Percentiles rank a stretch among this genome's conserved stretches.
Evolutionary conservation across 148 eudicot genomes (phyloP).

Genomic region (Agrostemma githago): DNA sequence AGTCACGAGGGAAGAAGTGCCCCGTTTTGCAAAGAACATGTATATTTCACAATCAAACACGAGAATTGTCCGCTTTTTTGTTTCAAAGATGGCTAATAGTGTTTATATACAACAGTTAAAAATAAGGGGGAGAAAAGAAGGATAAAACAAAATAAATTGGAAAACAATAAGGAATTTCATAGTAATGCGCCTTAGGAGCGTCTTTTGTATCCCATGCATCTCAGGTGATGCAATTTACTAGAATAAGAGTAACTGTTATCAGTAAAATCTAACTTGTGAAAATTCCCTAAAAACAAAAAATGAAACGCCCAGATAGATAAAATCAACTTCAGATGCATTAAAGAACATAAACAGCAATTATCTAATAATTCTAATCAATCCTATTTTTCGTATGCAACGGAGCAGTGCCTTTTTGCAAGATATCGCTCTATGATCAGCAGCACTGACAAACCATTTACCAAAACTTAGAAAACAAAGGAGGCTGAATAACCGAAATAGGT

Average conservation of each 20-base stretch:
- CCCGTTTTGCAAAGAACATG: too few relatives aligned
- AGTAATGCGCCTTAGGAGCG: too few relatives aligned
- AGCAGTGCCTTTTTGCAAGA: neutral
- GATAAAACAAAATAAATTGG: too few relatives aligned
- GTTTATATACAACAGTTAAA: too few relatives aligned
- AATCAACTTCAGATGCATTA: slow-evolving; percentile 1
- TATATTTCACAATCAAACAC: too few relatives aligned
- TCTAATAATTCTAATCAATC: neutral
- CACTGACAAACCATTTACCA: neutral
- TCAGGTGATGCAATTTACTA: too few relatives aligned
- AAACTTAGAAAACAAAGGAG: neutral
- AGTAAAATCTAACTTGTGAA: neutral
- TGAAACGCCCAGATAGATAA: neutral
- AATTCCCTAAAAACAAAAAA: neutral
- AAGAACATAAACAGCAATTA: neutral
- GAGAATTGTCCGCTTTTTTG: too few relatives aligned
- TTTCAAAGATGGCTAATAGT: too few relatives aligned
- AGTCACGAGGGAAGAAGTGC: too few relatives aligned
- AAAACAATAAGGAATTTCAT: too few relatives aligned
- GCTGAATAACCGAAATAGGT: neutral
- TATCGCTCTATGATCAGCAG: neutral
- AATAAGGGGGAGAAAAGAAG: too few relatives aligned
- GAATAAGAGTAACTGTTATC: neutral
- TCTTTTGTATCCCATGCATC: too few relatives aligned
- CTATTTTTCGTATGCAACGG: neutral